A percentile compares a stretch with the other conserved stretches of the same genome.
These are phyloP conservation scores for Barnettozyma hawaiiensis DNA, from an alignment of 1,139 yeast genomes.

Conservation along the genomic window DNA sequence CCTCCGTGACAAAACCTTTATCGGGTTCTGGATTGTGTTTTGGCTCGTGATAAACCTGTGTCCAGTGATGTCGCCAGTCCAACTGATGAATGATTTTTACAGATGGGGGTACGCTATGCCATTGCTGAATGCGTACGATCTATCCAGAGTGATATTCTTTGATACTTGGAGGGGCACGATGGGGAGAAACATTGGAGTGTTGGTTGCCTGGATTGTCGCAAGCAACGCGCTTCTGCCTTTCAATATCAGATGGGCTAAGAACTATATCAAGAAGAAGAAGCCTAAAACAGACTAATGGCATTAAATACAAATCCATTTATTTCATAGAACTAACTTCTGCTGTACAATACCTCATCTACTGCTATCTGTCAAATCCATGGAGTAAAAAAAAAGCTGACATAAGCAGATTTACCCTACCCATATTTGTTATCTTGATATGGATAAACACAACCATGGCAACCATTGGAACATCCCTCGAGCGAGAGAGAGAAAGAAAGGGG, in stretches of 20 bases:
- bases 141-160: slow-evolving; percentile 41
- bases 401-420: too few species aligned
- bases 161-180: slow-evolving; percentile 41
- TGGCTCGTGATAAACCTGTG: slow-evolving; percentile 42
- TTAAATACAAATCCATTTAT: too few species aligned
- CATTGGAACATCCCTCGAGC: too few species aligned
- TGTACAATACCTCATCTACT: too few species aligned
- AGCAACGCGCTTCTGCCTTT: slow-evolving; percentile 39
- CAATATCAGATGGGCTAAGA: slow-evolving; percentile 28
- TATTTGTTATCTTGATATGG: too few species aligned
- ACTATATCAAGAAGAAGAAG: slow-evolving; percentile 10
- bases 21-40: slow-evolving; percentile 44
- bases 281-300: neutral
- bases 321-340: too few species aligned
- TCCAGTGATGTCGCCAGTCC: slow-evolving; percentile 45
- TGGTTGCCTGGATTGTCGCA: slow-evolving; percentile 42
- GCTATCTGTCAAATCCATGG: too few species aligned
- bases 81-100: slow-evolving; percentile 40
- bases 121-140: slow-evolving; percentile 41
- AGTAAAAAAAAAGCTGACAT: too few species aligned
- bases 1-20: slow-evolving; percentile 37
- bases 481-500: neutral
- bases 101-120: slow-evolving; percentile 51
- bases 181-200: slow-evolving; percentile 43
- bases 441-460: too few species aligned